A percentile compares a stretch with the other conserved stretches of the same genome.
These are phyloP conservation scores for Dothidotthia symphoricarpi DNA, from an alignment of 2,329 filamentous ascomycete genomes.

Conservation along the genomic window DNA sequence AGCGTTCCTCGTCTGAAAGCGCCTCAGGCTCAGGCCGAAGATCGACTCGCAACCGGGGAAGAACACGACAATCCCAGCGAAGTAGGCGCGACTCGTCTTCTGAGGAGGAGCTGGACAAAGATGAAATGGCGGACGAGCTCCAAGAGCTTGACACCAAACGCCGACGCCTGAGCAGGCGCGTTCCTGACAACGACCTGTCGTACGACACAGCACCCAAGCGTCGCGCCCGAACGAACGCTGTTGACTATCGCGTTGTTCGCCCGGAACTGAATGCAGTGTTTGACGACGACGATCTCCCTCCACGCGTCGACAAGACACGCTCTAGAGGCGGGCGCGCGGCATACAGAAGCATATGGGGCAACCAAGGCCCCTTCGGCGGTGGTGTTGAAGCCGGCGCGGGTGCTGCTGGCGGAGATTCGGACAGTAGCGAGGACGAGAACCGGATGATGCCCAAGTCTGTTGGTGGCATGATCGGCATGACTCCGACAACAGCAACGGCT, in stretches of 20 bases:
- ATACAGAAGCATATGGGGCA: constrained; percentile 82
- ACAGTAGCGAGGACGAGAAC: constrained; percentile 93
- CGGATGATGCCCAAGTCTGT: constrained; percentile 57
- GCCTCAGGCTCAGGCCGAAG: constrained; percentile 48
- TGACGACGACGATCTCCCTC: constrained; percentile 70
- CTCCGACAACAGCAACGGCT: constrained; percentile 54
- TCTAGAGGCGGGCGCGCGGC: constrained; percentile 55
- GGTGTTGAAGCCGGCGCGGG: constrained; percentile 74
- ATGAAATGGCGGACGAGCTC: constrained; percentile 56
- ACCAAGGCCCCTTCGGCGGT: constrained; percentile 89
- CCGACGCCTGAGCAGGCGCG: constrained; percentile 32
- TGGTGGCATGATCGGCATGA: constrained; percentile 64
- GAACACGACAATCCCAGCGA: constrained; percentile 45
- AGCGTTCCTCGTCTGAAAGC: constrained; percentile 41
- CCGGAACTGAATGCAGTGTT: constrained; percentile 67
- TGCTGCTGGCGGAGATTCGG: constrained; percentile 79
- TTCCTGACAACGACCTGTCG: constrained; percentile 46
- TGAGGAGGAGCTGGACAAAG: constrained; percentile 47
- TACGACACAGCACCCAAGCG: constrained; percentile 58
- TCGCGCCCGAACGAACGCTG: constrained; percentile 62
- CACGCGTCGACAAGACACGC: constrained; percentile 67
- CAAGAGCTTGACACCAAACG: constrained; percentile 56
- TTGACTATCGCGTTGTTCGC: constrained; percentile 84
- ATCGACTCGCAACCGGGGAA: constrained; percentile 52
- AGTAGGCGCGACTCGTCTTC: constrained; percentile 50